Evolutionary conservation across 805 yeast species (phyloP), one percentile per base, ranked within the genome.

Genomic region (Candida krabiensis): DNA sequence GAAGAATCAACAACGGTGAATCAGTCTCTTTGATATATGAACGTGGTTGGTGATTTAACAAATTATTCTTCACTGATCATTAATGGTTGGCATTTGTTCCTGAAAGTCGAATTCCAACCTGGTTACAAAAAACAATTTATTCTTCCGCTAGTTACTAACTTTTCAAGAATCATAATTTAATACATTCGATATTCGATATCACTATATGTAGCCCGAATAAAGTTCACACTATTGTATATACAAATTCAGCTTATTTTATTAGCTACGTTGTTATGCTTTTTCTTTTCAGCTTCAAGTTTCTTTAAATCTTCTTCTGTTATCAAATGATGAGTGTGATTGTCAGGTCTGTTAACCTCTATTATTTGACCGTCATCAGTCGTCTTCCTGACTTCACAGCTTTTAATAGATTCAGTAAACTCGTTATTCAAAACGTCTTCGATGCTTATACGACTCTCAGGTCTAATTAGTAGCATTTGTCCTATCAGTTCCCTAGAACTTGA

Each of bases 1-100:
- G 99, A 60, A 75, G 99, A 61, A 91, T 93, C 35, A 96, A 93
- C 63, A 93, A 93, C 52, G 99, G 99, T 50, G 99, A 93, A 68
- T 80, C 91, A 12, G 96, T 93, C 13, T 83, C 95, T 14, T 84
- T 88, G 86, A 70, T 93, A 44, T 93, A 90, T 65, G 96, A 89
- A 53, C 90, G 86, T 51, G 95, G 80, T 2, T 74, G 79, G 79
- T 77, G 45, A 53, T 8, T 23, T n/a, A n/a, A n/a, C n/a, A n/a
- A n/a, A n/a, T n/a, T n/a, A n/a, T n/a, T n/a, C n/a, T n/a, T n/a
- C n/a, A n/a, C n/a, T n/a, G n/a, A n/a, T n/a, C n/a, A n/a, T n/a
- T n/a, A n/a, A n/a, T n/a, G n/a, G n/a, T n/a, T n/a, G n/a, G n/a
- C n/a, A n/a, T n/a, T n/a, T n/a, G n/a, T n/a, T n/a, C n/a, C n/a